Conservation (phyloP, 345 rosid genomes). For the Hibiscus syriacus region DNA sequence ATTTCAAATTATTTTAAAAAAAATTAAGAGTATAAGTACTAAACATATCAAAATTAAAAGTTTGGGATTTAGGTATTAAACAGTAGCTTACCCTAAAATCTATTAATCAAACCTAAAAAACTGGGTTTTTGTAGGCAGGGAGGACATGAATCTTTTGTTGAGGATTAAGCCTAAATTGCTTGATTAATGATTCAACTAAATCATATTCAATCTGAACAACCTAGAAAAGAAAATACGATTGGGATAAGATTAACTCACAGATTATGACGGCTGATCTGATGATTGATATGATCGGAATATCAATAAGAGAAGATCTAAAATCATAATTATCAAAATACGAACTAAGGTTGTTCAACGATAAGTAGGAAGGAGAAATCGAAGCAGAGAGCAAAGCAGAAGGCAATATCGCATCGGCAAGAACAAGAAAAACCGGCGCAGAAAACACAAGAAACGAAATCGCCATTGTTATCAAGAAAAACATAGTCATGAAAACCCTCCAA, state of each 20-base stretch:
- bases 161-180: background rate
- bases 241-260: slow-evolving; percentile 39
- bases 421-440: background rate
- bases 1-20: too few species aligned
- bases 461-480: background rate
- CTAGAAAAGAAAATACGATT: background rate
- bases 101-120: too few species aligned
- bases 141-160: too few species aligned
- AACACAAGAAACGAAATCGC: background rate
- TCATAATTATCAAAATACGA: slow-evolving; percentile 19
- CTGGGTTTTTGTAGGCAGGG: too few species aligned
- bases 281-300: slow-evolving; percentile 73
- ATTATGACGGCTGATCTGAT: slow-evolving; percentile 74
- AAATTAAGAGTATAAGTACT: too few species aligned
- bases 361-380: background rate
- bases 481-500: background rate
- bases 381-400: background rate
- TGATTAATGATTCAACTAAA: background rate
- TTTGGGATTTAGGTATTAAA: too few species aligned
- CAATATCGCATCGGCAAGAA: background rate
- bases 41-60: too few species aligned
- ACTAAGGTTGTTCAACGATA: slow-evolving; percentile 6
- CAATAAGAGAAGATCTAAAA: slow-evolving; percentile 75
- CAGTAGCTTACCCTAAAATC: too few species aligned
- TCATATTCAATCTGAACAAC: background rate